Evolutionary conservation across 805 yeast genomes (phyloP), one percentile per base, ranked within the genome.

Genomic region (Saccharomyces kudriavzevii): DNA sequence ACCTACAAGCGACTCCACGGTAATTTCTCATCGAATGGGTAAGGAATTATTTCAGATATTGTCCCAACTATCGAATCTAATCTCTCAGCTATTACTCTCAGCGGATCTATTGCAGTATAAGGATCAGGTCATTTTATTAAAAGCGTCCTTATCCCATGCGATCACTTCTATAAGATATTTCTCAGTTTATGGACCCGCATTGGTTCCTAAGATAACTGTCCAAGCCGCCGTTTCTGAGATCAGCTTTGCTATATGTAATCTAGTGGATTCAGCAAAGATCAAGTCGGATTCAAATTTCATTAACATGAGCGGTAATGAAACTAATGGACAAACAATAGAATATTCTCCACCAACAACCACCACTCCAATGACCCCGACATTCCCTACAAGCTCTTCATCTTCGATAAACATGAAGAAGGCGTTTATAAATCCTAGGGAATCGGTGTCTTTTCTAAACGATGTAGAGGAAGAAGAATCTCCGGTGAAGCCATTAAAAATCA

Each of bases 171-270:
- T 91, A 0, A 77, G 96, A 62, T 88, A 89, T 64, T 86, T 74
- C 67, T 80, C 87, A 0, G 71, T 83, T 10, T 84, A 86, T 60
- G 73, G 78, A 3, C 40, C 51, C 24, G 76, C 77, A n/a, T 63
- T 87, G 2, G 70, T 89, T 52, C 96, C 97, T 0, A 78, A 77
- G 51, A 71, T 85, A 22, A 78, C 89, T 2, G 77, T 90, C 20
- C 85, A 89, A 68, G 79, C 89, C 24, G 84, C 97, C 0, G 71
- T 88, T 9, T 79, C 87, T 47, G 96, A 90, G 62, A 72, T 90
- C 35, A 77, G 84, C 6, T 84, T 83, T 63, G 71, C 84, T 2
- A 71, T 85, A 25, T 84, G 87, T 63, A 87, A 84, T 58, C 75
- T 84, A 52, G 62, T 85, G 20, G 52, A 57, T 14, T 45, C 50